Conservation (phyloP, 2,329 filamentous ascomycete genomes). For the Microdochium bolleyi region DNA sequence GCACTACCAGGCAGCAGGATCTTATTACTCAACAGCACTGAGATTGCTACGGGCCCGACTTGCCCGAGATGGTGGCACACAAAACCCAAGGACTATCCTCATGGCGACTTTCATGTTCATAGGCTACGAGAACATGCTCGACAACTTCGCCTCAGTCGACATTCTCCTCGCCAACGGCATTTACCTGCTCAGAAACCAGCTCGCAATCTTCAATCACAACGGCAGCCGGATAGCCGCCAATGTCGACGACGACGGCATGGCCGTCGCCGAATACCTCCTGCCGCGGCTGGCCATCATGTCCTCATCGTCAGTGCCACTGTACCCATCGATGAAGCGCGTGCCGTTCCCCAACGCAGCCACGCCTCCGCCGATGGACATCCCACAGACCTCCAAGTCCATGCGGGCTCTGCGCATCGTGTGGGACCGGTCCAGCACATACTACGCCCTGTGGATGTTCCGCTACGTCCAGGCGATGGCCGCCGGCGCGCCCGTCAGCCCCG, state of each 20-base stretch:
- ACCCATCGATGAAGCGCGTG: not conserved
- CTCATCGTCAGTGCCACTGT: not conserved
- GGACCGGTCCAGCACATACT: not conserved
- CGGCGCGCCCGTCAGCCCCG: not conserved
- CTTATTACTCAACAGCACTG: not conserved
- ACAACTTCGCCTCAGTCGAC: not conserved
- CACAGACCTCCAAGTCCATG: not conserved
- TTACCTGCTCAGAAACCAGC: not conserved
- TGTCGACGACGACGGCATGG: not conserved
- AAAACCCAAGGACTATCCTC: not conserved
- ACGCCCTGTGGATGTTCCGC: not conserved
- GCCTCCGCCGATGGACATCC: not conserved
- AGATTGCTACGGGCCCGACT: not conserved
- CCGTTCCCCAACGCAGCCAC: not conserved
- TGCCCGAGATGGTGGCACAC: not conserved
- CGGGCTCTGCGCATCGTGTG: not conserved
- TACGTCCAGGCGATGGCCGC: not conserved
- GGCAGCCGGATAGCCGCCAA: not conserved
- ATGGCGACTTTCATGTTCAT: not conserved
- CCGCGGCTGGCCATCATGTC: not conserved
- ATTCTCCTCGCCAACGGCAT: not conserved
- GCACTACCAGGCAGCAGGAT: not conserved
- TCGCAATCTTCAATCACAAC: not conserved
- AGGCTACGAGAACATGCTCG: not conserved
- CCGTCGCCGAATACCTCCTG: not conserved